These are phyloP conservation scores for Vararia minispora DNA, from an alignment of 768 basidiomycete genomes.

Conservation along the genomic window DNA sequence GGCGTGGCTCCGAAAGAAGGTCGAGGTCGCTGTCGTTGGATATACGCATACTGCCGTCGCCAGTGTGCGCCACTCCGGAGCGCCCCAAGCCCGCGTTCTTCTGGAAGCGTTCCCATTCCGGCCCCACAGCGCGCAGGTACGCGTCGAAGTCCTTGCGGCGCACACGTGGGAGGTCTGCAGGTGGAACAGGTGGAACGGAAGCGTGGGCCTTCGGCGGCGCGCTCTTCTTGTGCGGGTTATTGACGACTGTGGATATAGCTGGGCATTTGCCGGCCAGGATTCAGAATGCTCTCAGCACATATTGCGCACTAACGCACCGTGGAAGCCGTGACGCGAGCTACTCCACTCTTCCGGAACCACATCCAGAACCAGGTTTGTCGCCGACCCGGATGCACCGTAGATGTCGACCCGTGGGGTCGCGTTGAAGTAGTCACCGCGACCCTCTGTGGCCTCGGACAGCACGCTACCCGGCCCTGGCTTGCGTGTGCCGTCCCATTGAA, in stretches of 20 bases:
- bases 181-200: constrained; percentile 55
- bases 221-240: constrained; percentile 76
- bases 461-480: constrained; percentile 57
- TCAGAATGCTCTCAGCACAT: neutral
- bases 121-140: constrained; percentile 59
- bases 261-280: constrained; percentile 7
- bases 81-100: constrained; percentile 25
- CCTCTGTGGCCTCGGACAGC: constrained; percentile 60
- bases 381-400: constrained; percentile 33
- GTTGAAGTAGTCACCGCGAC: constrained; percentile 46
- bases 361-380: constrained; percentile 34
- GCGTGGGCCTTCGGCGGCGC: constrained; percentile 87
- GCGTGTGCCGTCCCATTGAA: constrained; percentile 60
- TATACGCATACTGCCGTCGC: constrained; percentile 9
- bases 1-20: constrained; percentile 6
- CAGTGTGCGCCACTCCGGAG: constrained; percentile 22
- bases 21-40: constrained; percentile 1
- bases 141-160: constrained; percentile 75
- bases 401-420: constrained; percentile 32
- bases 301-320: constrained; percentile 41
- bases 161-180: constrained; percentile 72
- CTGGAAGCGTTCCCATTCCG: constrained; percentile 73
- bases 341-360: constrained; percentile 62
- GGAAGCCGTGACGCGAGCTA: constrained; percentile 77
- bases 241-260: constrained; percentile 93